These are phyloP conservation scores for Volutella citrinella DNA, from an alignment of 2,329 filamentous ascomycete species.

Conservation along the genomic window DNA sequence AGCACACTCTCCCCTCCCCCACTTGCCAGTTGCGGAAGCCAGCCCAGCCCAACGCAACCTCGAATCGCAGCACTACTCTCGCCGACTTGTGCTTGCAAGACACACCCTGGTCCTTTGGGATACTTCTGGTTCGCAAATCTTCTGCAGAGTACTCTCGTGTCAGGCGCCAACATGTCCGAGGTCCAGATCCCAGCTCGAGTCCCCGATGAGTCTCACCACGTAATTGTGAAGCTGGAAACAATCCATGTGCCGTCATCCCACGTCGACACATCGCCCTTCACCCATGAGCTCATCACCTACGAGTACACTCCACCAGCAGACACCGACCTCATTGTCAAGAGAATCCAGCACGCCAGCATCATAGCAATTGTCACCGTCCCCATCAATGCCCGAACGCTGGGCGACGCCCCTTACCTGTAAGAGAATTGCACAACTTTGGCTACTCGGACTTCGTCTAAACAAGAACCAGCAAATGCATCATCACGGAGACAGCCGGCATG, in stretches of 20 bases:
- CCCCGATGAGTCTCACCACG: constrained; percentile 2
- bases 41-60: too few species aligned
- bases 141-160: too few species aligned
- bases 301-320: constrained; percentile 1
- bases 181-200: too few species aligned
- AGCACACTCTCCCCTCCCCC: too few species aligned
- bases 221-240: constrained; percentile 7
- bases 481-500: constrained; percentile 4
- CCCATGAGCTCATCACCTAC: constrained; percentile 3
- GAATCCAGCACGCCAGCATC: constrained; percentile 1
- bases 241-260: not conserved
- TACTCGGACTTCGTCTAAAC: too few species aligned
- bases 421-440: not conserved
- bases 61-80: too few species aligned
- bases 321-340: not conserved
- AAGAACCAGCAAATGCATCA: constrained; percentile 6
- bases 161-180: too few species aligned
- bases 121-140: too few species aligned
- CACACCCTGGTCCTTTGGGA: too few species aligned
- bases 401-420: constrained; percentile 4
- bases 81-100: too few species aligned
- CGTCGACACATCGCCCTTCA: constrained; percentile 2
- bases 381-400: constrained; percentile 2
- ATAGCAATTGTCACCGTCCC: constrained; percentile 1
- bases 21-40: too few species aligned